phyloP scores from a whole-genome alignment of 1,284 basidiomycete genomes.

The Fomitopsis betulina region DNA sequence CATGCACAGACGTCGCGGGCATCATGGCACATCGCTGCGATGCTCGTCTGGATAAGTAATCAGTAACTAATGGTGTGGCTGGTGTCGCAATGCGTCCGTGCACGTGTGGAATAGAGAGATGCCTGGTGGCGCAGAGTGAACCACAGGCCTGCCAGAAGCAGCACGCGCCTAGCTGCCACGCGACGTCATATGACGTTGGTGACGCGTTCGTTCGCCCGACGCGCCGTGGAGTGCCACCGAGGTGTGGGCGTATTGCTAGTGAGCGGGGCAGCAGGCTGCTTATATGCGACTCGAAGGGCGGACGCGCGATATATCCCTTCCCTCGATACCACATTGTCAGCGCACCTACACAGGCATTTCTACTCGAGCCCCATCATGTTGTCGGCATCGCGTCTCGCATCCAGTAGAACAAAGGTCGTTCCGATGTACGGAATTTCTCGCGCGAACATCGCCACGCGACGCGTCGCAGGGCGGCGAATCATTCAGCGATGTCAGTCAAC shows the following conservation, averaged over 20 bases:
- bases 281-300: neutral
- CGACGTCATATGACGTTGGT: neutral
- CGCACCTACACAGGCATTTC: neutral
- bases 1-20: no score
- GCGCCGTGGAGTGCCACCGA: neutral
- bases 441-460: neutral
- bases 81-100: no score
- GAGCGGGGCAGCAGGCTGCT: neutral
- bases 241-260: neutral
- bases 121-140: neutral
- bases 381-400: neutral
- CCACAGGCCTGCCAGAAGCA: neutral
- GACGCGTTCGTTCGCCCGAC: neutral
- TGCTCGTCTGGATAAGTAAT: no score
- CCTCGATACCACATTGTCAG: neutral
- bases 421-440: neutral
- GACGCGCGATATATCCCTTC: neutral
- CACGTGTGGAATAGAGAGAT: no score
- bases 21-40: no score
- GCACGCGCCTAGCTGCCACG: neutral
- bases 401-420: neutral
- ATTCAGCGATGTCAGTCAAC: constrained; percentile 1
- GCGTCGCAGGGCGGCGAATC: neutral
- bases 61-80: no score
- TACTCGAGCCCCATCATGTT: neutral